These are phyloP conservation scores for Tylopilus subfusipes DNA, from an alignment of 768 basidiomycete species.

Conservation along the genomic window DNA sequence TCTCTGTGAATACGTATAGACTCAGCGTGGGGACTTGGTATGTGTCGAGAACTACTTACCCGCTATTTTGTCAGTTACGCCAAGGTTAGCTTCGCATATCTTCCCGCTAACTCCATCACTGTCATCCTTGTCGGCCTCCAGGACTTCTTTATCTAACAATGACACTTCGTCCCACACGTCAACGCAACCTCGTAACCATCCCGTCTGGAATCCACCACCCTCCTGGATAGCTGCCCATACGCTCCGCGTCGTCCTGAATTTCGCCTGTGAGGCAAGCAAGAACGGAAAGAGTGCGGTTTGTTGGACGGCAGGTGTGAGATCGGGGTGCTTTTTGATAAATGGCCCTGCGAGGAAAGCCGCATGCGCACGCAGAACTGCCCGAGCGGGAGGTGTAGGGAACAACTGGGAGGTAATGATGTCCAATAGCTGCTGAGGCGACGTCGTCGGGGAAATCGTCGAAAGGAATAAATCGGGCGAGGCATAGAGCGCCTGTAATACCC, in stretches of 20 bases:
- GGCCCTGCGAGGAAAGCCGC: constrained; percentile 51
- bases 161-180: constrained; percentile 36
- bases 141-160: constrained; percentile 25
- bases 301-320: constrained; percentile 36
- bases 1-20: constrained; percentile 42
- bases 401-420: constrained; percentile 26
- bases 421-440: constrained; percentile 22
- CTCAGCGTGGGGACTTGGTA: neutral
- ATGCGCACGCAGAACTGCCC: constrained; percentile 52
- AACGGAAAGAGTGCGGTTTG: constrained; percentile 65
- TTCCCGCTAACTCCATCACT: constrained; percentile 36
- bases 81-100: constrained; percentile 52
- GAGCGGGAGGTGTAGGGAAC: constrained; percentile 42
- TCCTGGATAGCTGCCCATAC: constrained; percentile 70
- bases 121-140: constrained; percentile 31
- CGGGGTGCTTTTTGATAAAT: constrained; percentile 35
- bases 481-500: constrained; percentile 70
- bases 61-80: constrained; percentile 59
- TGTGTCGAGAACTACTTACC: constrained; percentile 37
- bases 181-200: constrained; percentile 55
- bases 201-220: constrained; percentile 25
- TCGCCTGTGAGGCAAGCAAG: constrained; percentile 68
- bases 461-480: constrained; percentile 44
- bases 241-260: constrained; percentile 59
- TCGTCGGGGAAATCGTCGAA: constrained; percentile 27